A percentile compares a stretch with the other conserved stretches of the same genome.
These are phyloP conservation scores for Ramaria sp. DNA, from an alignment of 768 basidiomycete species.

Conservation along the genomic window DNA sequence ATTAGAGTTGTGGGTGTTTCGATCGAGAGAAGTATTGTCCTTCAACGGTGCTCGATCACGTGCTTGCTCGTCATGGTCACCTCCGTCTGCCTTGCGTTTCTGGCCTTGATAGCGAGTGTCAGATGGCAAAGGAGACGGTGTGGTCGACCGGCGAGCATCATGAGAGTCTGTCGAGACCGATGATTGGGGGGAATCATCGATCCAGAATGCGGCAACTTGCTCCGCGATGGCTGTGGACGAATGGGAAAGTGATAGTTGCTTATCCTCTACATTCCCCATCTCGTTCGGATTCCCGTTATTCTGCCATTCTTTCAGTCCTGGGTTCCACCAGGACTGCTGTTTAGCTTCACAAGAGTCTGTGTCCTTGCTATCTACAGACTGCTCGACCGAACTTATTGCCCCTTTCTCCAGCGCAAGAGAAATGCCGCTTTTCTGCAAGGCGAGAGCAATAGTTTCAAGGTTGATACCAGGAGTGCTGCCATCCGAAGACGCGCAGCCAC, in stretches of 20 bases:
- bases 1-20: conserved; percentile 1
- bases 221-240: not conserved
- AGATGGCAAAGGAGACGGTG: not conserved
- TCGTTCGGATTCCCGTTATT: not conserved
- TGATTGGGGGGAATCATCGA: not conserved
- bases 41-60: conserved; percentile 3
- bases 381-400: not conserved
- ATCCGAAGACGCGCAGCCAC: not conserved
- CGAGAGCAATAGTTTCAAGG: conserved; percentile 1
- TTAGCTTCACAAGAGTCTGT: not conserved
- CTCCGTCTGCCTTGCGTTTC: not conserved
- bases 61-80: not conserved
- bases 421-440: conserved; percentile 4
- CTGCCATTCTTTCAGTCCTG: not conserved
- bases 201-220: not conserved
- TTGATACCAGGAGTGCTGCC: not conserved
- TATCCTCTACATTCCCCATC: not conserved
- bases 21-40: conserved; percentile 4
- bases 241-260: not conserved
- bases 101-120: not conserved
- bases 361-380: not conserved
- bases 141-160: not conserved
- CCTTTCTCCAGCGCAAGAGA: not conserved
- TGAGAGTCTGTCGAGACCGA: not conserved
- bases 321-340: not conserved